Evolutionary conservation across 495 filamentous ascomycete species (phyloP).

Genomic region (Parathielavia hyrcaniae): DNA sequence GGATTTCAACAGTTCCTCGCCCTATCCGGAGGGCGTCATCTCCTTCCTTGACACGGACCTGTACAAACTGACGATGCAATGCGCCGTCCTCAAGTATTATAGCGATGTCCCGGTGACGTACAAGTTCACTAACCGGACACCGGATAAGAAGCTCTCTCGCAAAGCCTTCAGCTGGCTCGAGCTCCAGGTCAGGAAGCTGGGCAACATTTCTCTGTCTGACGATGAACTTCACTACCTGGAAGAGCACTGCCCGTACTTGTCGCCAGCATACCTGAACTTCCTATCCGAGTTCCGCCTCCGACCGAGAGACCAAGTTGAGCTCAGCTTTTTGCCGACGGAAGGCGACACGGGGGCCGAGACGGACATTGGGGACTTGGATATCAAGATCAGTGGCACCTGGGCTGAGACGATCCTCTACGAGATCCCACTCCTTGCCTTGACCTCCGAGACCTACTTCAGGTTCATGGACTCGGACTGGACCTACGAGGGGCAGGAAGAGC

Average conservation of each 20-base stretch:
- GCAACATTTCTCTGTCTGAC: conserved; percentile 63
- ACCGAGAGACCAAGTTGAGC: conserved; percentile 69
- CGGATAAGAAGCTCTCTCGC: conserved; percentile 81
- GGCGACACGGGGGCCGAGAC: conserved; percentile 59
- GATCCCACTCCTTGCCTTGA: conserved; percentile 84
- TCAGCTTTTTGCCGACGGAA: conserved; percentile 57
- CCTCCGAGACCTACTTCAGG: conserved; percentile 94
- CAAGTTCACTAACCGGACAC: conserved; percentile 89
- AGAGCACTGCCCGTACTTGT: conserved; percentile 75
- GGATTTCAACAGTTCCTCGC: conserved; percentile 53
- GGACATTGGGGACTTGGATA: conserved; percentile 66
- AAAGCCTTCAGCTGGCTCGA: conserved; percentile 80
- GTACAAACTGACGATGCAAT: conserved; percentile 99
- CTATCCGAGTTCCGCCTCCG: conserved; percentile 72
- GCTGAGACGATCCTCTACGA: conserved; percentile 96
- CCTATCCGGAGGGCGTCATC: conserved; percentile 63
- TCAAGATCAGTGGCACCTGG: conserved; percentile 76
- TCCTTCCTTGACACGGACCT: conserved; percentile 95
- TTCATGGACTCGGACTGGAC: conserved; percentile 89
- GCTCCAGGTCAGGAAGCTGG: conserved; percentile 72
- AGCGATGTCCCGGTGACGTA: conserved; percentile 81
- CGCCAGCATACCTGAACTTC: conserved; percentile 67
- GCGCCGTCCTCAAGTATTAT: conserved; percentile 85
- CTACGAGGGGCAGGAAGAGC: conserved; percentile 75
- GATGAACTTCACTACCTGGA: conserved; percentile 78